Conservation (phyloP, 768 basidiomycete genomes). For the Naganishia kalamii region DNA sequence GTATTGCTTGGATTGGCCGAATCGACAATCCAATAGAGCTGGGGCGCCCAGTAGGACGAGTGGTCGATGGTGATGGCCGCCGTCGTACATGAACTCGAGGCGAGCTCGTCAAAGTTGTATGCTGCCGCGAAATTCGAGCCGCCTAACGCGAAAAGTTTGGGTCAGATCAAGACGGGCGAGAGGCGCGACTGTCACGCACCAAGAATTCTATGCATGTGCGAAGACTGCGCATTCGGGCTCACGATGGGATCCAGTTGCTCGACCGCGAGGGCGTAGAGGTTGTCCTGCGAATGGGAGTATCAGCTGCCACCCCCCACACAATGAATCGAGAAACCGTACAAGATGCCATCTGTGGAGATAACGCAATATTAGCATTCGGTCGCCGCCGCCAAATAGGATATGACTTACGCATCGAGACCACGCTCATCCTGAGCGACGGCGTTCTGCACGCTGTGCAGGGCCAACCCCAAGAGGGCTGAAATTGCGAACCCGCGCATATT, state of each 20-base stretch:
- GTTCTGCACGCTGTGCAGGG: slow-evolving; percentile 1
- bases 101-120: slow-evolving; percentile 34
- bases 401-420: slow-evolving; percentile 11
- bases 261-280: slow-evolving; percentile 28
- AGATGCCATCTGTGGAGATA: background rate
- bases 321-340: background rate
- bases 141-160: background rate
- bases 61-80: too few species aligned
- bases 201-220: slow-evolving; percentile 43
- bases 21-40: slow-evolving; percentile 21
- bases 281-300: slow-evolving; percentile 9
- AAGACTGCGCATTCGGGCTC: slow-evolving; percentile 31
- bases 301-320: background rate
- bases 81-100: too few species aligned
- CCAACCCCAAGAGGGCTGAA: background rate
- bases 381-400: too few species aligned
- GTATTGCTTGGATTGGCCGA: slow-evolving; percentile 9
- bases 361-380: background rate
- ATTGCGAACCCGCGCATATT: slow-evolving; percentile 14
- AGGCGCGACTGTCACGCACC: background rate
- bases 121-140: slow-evolving; percentile 34
- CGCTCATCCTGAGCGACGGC: background rate
- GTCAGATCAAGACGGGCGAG: background rate
- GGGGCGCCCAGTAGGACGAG: background rate
- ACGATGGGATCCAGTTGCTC: slow-evolving; percentile 43